Percentiles rank a stretch among this genome's conserved stretches.
These are phyloP conservation scores for Petunia secreta DNA, from an alignment of 257 asterid species.

Conservation along the genomic window DNA sequence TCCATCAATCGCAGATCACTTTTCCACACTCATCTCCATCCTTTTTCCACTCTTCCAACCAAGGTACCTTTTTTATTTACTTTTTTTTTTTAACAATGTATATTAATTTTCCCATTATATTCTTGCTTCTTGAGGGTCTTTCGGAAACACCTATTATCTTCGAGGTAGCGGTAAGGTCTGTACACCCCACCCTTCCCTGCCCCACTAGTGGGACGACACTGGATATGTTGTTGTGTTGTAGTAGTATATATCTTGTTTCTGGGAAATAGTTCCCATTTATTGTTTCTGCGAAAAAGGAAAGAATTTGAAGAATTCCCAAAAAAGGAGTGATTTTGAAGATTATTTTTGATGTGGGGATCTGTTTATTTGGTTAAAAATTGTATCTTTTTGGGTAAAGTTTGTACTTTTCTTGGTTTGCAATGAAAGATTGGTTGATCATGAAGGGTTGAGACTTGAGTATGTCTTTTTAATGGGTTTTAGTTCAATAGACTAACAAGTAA, in stretches of 20 bases:
- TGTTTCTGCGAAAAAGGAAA: neutral
- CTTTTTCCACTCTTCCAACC: slow-evolving; percentile 22
- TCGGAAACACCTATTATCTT: neutral
- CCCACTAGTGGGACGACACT: too few species aligned
- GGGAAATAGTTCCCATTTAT: neutral
- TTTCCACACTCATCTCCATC: slow-evolving; percentile 30
- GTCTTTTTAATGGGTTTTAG: slow-evolving; percentile 10
- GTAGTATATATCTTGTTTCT: neutral
- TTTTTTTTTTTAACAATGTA: neutral
- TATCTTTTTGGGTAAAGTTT: neutral
- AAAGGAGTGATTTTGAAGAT: neutral
- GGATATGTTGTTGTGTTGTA: too few species aligned
- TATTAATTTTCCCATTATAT: neutral
- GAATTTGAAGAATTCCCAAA: neutral
- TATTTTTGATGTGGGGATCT: neutral
- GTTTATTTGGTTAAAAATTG: neutral
- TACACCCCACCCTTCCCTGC: too few species aligned
- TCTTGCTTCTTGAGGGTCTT: neutral
- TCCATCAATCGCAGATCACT: slow-evolving; percentile 26
- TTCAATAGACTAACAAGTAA: neutral
- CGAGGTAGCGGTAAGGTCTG: neutral
- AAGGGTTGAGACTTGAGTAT: neutral
- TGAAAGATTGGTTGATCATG: neutral
- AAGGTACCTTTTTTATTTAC: slow-evolving; percentile 30
- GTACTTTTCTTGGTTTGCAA: neutral